Base-by-base conservation (phyloP, 768 basidiomycete species). In the Suillus tomentosus region DNA sequence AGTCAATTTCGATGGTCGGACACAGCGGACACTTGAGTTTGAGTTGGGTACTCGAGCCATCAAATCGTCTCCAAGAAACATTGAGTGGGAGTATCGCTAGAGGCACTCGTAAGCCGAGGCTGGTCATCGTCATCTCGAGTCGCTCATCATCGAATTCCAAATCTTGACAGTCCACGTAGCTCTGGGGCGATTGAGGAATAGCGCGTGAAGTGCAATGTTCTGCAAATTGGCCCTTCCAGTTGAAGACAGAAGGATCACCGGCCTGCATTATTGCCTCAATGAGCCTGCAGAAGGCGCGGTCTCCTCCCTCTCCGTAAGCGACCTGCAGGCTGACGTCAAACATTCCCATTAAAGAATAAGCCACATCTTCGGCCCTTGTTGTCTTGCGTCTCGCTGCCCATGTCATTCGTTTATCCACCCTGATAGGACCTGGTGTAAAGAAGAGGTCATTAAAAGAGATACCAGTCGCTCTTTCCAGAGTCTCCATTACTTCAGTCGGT, bases 311-410 rank as follows among this genome's bases (percentile, higher is more conserved):
- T 31, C 69, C 69, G 51, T 70, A 70, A 6, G 55, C 57, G 34
- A 69, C 63, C 13, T 63, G 53, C 24, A 70, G 36, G 43, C 56
- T 56, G 31, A 67, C 65, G 27, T 62, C 59, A 50, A 70, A 65
- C 7, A 70, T 43, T 6, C 64, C 68, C 57, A 70, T 55, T 17
- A 70, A 43, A 6, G 64, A 67, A 47, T 69, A 70, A 15, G 68
- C 66, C 37, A 43, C 56, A 51, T 70, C 69, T 58, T 69, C 68
- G n/a, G 47, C 54, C 24, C 66, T 50, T 34, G 66, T 67, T 37
- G 69, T 70, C 27, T 53, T 67, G 42, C 68, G 47, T n/a, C 58
- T 58, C 6, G 69, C 63, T 22, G 68, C 69, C 69, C 69, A 69
- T 9, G 22, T 58, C 50, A 70, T 63, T 13, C 61, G 39, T 22